Evolutionary conservation across 257 asterid genomes (phyloP).

Genomic region (Solanum infundibuliforme): DNA sequence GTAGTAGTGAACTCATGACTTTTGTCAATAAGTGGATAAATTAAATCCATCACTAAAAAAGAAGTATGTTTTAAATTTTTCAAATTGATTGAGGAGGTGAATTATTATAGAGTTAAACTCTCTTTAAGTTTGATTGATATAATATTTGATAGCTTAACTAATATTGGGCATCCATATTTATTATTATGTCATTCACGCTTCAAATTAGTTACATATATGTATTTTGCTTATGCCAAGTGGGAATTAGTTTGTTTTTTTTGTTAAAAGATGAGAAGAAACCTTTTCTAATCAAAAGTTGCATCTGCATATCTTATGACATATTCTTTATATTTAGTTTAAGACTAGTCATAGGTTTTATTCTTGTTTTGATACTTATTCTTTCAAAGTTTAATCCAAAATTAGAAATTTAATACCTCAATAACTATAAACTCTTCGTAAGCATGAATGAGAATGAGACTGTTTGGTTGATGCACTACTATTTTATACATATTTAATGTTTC

Average conservation of each 20-base stretch:
- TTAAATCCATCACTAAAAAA: background rate
- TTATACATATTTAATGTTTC: background rate
- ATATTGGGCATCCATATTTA: background rate
- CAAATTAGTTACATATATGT: background rate
- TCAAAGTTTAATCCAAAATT: background rate
- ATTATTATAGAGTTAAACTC: no score
- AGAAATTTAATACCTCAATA: background rate
- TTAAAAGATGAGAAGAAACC: background rate
- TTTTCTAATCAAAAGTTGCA: background rate
- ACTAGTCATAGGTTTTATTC: background rate
- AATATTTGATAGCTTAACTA: background rate
- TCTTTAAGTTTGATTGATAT: background rate
- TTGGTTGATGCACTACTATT: background rate
- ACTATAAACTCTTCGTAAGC: background rate
- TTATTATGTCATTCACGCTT: background rate
- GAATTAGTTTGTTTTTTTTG: background rate
- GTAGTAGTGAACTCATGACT: background rate
- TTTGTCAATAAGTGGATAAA: background rate
- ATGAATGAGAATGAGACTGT: background rate
- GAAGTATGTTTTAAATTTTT: background rate
- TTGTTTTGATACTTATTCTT: background rate
- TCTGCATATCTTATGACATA: background rate
- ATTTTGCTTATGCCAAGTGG: background rate
- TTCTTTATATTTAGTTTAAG: background rate
- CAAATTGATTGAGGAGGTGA: background rate